phyloP scores from a whole-genome alignment of 495 filamentous ascomycete genomes.

The Evernia prunastri region DNA sequence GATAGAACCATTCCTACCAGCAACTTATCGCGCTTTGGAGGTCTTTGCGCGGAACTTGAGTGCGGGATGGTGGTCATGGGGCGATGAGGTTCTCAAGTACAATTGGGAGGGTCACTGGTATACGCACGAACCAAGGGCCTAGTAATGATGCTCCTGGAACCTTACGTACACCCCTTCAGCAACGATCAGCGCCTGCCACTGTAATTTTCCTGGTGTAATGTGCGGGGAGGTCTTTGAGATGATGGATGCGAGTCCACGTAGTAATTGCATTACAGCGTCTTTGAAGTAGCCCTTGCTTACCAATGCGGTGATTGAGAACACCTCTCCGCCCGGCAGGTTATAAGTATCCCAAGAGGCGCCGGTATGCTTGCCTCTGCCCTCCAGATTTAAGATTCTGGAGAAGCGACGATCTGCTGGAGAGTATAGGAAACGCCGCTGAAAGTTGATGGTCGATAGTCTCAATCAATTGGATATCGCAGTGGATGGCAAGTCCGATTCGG shows the following conservation, averaged over 20 bases:
- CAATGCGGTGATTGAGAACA: not conserved
- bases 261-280: not conserved
- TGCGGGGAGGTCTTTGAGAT: not conserved
- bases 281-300: not conserved
- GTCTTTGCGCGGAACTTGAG: slow-evolving; percentile 85
- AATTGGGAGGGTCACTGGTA: slow-evolving; percentile 58
- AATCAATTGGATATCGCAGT: slow-evolving; percentile 29
- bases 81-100: slow-evolving; percentile 78
- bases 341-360: not conserved
- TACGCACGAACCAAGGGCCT: slow-evolving; percentile 10
- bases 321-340: not conserved
- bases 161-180: not conserved
- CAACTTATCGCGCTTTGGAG: slow-evolving; percentile 61
- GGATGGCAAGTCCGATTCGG: slow-evolving; percentile 15
- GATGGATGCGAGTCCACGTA: not conserved
- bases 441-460: slow-evolving; percentile 25
- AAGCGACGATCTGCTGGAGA: not conserved
- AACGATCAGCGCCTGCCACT: not conserved
- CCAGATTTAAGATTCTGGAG: too few species aligned
- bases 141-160: too few species aligned
- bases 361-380: not conserved
- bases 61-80: slow-evolving; percentile 83
- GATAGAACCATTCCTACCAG: slow-evolving; percentile 46
- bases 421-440: not conserved
- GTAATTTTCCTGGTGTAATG: not conserved